Evolutionary conservation across 371 early-diverging fungal genomes (phyloP), one percentile per base, ranked within the genome.

Genomic region (Umbelopsis sp.): DNA sequence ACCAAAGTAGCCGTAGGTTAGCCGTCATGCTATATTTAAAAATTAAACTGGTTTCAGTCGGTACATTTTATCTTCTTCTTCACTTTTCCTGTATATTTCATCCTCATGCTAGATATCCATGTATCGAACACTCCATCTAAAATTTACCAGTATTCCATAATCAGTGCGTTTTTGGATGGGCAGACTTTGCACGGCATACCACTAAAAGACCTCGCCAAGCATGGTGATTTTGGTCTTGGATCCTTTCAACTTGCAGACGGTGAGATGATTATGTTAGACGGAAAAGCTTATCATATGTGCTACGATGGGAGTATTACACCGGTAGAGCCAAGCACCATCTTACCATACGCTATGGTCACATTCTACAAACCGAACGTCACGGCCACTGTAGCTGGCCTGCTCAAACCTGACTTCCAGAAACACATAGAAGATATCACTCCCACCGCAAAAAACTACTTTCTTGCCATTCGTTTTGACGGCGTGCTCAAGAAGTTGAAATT

Each of bases 91-190:
- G 6, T 48, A 48, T 14, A 48, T 48, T 41, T 12, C 7, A 7
- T 41, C 41, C 4, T 12, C 0, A 41, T 41, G 41, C 7, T 2
- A 41, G 41, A 41, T 41, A 12, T 0, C 41, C 41, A 10, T 0
- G 0, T 1, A 41, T 10, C 7, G 41, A n/a, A 48, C 2, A 48
- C 6, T 7, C 18, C 48, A 48, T 16, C 48, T 20, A 48, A 3
- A 35, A 57, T 57, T 11, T 57, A 57, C n/a, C 57, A 57, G 29
- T 57, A 57, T 12, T 57, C 57, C 0, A 35, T 57, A n/a, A n/a
- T 57, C 35, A 57, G 57, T 29, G 57, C 57, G 7, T 35, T 57
- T 24, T 3, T 57, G 35, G 57, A 35, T 4, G 57, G 57, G 32
- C 35, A 57, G 35, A 57, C 57, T 3, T 14, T 18, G 32, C 32